Percentiles rank a stretch among this genome's conserved stretches.
Conservation (phyloP, 129 eudicot genomes). For the Chrysanthemum lavandulifolium region DNA sequence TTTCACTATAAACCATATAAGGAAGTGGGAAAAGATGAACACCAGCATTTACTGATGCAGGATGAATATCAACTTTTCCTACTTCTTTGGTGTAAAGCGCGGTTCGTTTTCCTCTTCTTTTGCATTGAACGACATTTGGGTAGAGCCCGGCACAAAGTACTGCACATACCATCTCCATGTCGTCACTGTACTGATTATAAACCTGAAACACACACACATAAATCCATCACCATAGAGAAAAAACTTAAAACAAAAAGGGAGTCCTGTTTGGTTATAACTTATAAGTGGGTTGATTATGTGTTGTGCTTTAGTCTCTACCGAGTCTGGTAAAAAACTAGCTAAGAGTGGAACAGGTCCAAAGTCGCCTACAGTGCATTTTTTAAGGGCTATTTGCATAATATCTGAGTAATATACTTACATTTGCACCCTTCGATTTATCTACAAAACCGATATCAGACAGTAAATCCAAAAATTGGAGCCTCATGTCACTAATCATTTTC, state of each 20-base stretch:
- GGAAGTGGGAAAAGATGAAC: conserved; percentile 88
- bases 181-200: conserved; percentile 80
- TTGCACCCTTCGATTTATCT: conserved; percentile 74
- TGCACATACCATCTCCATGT: conserved; percentile 91
- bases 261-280: neutral
- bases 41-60: conserved; percentile 87
- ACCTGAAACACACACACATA: conserved; percentile 46
- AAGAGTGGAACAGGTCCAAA: too few relatives aligned
- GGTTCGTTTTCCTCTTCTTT: conserved; percentile 91
- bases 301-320: too few relatives aligned
- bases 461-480: conserved; percentile 75
- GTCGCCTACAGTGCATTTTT: too few relatives aligned
- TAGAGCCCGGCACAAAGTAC: conserved; percentile 97
- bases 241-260: neutral
- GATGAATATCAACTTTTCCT: conserved; percentile 96
- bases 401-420: conserved; percentile 41
- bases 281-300: neutral
- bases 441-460: conserved; percentile 87
- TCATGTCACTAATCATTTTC: conserved; percentile 96
- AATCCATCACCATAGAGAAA: neutral
- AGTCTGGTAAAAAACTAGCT: too few relatives aligned
- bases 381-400: too few relatives aligned
- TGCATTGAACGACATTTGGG: conserved; percentile 95
- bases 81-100: conserved; percentile 89
- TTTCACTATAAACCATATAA: conserved; percentile 89